phyloP scores from a whole-genome alignment of 192 early-diverging fungal genomes.

The Chytriomyces sp. region DNA sequence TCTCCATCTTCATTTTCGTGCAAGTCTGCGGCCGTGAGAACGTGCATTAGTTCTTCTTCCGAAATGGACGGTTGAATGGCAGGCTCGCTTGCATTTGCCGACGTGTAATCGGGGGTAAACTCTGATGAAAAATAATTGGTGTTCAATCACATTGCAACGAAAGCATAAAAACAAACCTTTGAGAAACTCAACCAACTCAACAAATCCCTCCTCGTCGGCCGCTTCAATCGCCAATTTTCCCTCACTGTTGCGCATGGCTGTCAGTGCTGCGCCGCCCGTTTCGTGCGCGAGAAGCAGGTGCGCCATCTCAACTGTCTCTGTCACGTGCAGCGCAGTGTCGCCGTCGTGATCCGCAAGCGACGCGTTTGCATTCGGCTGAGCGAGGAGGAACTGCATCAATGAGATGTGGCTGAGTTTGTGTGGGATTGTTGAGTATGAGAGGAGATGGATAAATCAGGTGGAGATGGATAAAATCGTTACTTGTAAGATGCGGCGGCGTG shows the following conservation, averaged over 20 bases:
- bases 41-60: conserved; percentile 20
- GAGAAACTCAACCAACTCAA: conserved; percentile 7
- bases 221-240: conserved; percentile 2
- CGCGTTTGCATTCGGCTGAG: neutral
- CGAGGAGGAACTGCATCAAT: conserved; percentile 15
- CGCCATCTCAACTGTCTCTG: conserved; percentile 23
- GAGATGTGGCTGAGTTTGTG: neutral
- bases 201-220: conserved; percentile 15
- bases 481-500: conserved; percentile 28
- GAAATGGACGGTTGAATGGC: neutral
- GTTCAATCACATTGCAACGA: too few relatives aligned
- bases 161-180: neutral
- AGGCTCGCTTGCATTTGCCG: neutral
- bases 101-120: neutral
- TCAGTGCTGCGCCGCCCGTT: neutral
- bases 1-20: conserved; percentile 3
- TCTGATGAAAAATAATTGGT: neutral
- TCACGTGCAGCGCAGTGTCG: conserved; percentile 25
- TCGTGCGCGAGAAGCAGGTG: conserved; percentile 12
- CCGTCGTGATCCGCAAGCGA: conserved; percentile 2
- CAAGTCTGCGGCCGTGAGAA: conserved; percentile 20
- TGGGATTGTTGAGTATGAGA: neutral
- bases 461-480: neutral
- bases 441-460: neutral
- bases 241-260: neutral